Base-by-base conservation (phyloP, 2,329 filamentous ascomycete genomes). In the Colletotrichum sp. region DNA sequence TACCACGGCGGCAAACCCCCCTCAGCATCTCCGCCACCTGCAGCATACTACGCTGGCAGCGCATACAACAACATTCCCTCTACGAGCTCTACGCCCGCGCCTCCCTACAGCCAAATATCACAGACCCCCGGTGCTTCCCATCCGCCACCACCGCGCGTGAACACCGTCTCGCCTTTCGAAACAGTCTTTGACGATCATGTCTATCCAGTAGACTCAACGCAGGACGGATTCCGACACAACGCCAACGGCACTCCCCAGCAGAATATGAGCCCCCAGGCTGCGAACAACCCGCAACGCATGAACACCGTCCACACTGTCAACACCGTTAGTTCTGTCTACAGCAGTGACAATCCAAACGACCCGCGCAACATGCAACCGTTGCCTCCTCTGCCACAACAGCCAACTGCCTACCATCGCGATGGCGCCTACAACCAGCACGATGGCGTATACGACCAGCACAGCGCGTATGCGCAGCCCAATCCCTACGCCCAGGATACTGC, bases 101-200 rank as follows among this genome's bases (percentile, higher is more conserved):
- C 84, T 28, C 82, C 84, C 16, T 86, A 86, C 68, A 82, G 84
- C 75, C 72, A 79, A 32, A 71, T 75, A 75, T 49, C 75, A 30
- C 66, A 66, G 49, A 68, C 77, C 16, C 68, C 64, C 44, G 70
- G 72, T 44, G 71, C 72, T 71, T 71, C 36, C 12, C 69, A 81
- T 63, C 83, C 82, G 34, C 84, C 84, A 32, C 84, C 84, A 66
- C 82, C 82, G 39, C 81, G 83, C 73, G 83, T 83, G 30, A 83
- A 82, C 63, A 79, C 85, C 80, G 80, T 89, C 21, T 90, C 91
- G 24, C 92, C 93, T 12, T 93, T 94, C 81, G 90, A 92, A 71
- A 90, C 90, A 64, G 91, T 92, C 72, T 94, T 94, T 82, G 92
- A 94, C 83, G 93, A 94, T 82, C 88, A 92, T 84, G 88, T 89